Evolutionary conservation across 495 filamentous ascomycete genomes (phyloP), one percentile per base, ranked within the genome.

Genomic region (Arthonia radiata): DNA sequence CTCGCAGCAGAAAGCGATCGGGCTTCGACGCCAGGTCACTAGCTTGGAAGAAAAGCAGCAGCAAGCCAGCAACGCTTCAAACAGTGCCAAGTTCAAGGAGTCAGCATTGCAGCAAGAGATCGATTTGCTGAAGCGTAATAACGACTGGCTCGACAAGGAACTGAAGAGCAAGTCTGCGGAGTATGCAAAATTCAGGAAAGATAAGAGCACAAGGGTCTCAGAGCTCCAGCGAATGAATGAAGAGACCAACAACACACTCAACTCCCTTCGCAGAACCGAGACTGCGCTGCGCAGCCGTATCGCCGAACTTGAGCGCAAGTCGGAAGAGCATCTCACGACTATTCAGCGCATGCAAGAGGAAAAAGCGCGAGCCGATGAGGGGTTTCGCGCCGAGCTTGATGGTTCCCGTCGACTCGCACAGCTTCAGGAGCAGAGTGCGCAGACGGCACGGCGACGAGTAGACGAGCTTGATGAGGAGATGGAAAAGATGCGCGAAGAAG

Each of bases 91-190:
- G 30, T 90, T 90, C 53, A 71, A 74, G 24, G 81, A 92, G 42
- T 75, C 92, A 38, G 68, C 59, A 22, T 55, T 92, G 13, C 67
- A 83, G 42, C 81, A 91, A 40, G 82, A 94, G 45, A 51, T 93
- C 28, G 79, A 89, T 14, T 53, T 78, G 13, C 64, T 80, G 9
- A 78, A 78, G 41, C 71, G 66, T 34, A 89, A 73, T 50, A 81
- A 78, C 34, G 89, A 94, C 31, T 94, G 78, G 73, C 68, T 80
- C 25, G 79, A 89, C 32, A 63, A 56, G 13, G 89, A 94, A 46
- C 54, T 94, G 13, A 82, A 89, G 50, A 81, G 77, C 0, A 90
- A 90, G 46, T 66, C 54, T 24, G 63, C 64, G 17, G 89, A 94
- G 38, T 64, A 76, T 24, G 60, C 79, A 31, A 92, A 82, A 36